These are phyloP conservation scores for Agroathelia rolfsii DNA, from an alignment of 1,284 basidiomycete species.

Conservation along the genomic window DNA sequence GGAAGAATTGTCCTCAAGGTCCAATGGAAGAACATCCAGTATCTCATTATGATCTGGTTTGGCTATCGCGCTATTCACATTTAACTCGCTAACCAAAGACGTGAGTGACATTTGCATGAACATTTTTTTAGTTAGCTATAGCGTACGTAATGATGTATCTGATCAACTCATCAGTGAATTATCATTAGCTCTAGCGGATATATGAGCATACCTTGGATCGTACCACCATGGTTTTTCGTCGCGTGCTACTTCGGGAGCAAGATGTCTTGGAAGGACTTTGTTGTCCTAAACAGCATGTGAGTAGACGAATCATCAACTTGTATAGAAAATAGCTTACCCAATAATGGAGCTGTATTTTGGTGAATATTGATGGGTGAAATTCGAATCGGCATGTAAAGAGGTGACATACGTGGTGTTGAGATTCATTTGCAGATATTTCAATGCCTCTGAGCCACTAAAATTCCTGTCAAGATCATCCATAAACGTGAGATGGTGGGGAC, in stretches of 20 bases:
- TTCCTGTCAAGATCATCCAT: conserved; percentile 9
- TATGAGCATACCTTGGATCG: conserved; percentile 36
- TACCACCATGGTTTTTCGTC: conserved; percentile 54
- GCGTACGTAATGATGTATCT: conserved; percentile 36
- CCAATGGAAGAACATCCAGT: conserved; percentile 19
- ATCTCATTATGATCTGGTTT: conserved; percentile 48
- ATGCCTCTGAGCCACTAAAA: conserved; percentile 53
- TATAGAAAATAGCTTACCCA: conserved; percentile 17
- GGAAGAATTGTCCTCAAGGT: too few species aligned
- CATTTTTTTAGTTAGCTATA: conserved; percentile 2
- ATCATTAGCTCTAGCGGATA: too few species aligned
- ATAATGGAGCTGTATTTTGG: conserved; percentile 23
- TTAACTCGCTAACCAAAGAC: conserved; percentile 37
- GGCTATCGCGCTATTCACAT: conserved; percentile 53
- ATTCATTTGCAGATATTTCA: conserved; percentile 43
- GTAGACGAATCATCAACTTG: conserved; percentile 10
- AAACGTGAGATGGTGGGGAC: too few species aligned
- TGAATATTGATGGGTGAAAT: too few species aligned
- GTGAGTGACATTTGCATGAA: too few species aligned
- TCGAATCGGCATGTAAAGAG: conserved; percentile 1
- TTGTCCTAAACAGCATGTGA: conserved; percentile 36
- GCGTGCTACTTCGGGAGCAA: conserved; percentile 47
- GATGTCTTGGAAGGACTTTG: conserved; percentile 49
- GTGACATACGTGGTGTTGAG: conserved; percentile 39
- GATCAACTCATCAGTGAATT: too few species aligned